phyloP scores from a whole-genome alignment of 2,329 filamentous ascomycete genomes.

The Phoma herbarum region DNA sequence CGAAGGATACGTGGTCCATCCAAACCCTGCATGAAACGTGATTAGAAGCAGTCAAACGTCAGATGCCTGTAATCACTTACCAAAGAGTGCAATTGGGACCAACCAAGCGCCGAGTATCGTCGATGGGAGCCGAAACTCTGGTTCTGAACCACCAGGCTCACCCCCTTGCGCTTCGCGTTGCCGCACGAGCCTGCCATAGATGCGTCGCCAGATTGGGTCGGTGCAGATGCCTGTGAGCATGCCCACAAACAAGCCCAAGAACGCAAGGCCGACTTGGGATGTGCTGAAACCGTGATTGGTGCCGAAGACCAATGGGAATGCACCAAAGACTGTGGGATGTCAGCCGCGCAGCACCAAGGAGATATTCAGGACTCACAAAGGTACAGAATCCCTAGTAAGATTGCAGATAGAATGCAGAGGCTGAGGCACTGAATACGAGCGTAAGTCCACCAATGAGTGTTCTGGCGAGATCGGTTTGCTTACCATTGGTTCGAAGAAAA shows the following conservation, averaged over 20 bases:
- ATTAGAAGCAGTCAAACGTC: conserved; percentile 42
- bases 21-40: conserved; percentile 65
- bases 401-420: conserved; percentile 82
- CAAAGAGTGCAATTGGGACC: conserved; percentile 83
- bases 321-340: conserved; percentile 59
- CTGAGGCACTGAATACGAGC: conserved; percentile 64
- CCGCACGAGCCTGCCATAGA: conserved; percentile 66
- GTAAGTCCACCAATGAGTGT: conserved; percentile 41
- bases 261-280: conserved; percentile 82
- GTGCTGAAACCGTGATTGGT: conserved; percentile 78
- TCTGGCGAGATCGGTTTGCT: conserved; percentile 13
- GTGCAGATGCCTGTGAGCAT: conserved; percentile 71
- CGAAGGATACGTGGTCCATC: conserved; percentile 79
- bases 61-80: conserved; percentile 54
- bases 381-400: conserved; percentile 88
- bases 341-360: conserved; percentile 72
- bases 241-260: conserved; percentile 71
- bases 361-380: conserved; percentile 65
- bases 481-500: conserved; percentile 82
- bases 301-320: conserved; percentile 81
- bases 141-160: conserved; percentile 71
- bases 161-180: conserved; percentile 63
- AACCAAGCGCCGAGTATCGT: conserved; percentile 72
- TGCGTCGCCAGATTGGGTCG: conserved; percentile 72
- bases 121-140: conserved; percentile 84